A percentile compares a stretch with the other conserved stretches of the same genome.
These are phyloP conservation scores for Cocos nucifera DNA, from an alignment of 176 grass and related monocot genomes.

Conservation along the genomic window DNA sequence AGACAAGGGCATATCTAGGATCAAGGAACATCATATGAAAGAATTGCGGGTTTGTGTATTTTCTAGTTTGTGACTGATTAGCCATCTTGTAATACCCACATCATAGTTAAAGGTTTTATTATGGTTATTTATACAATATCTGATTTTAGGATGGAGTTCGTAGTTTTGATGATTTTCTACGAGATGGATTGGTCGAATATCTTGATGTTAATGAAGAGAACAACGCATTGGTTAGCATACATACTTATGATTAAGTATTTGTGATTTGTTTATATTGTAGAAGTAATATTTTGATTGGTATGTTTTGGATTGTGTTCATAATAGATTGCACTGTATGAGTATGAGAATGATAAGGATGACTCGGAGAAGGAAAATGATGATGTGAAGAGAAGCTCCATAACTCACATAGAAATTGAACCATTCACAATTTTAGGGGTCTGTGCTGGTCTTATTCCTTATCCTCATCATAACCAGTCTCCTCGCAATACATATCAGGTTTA, in stretches of 20 bases:
- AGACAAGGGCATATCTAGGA: conserved; percentile 79
- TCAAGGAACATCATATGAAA: conserved; percentile 84
- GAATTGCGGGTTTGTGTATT: conserved; percentile 60
- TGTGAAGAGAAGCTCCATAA: conserved; percentile 58
- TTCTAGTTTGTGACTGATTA: conserved; percentile 3
- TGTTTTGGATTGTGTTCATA: conserved; percentile 6
- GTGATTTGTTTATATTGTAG: conserved; percentile 13
- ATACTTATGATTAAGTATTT: conserved; percentile 10
- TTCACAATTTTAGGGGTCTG: conserved; percentile 80
- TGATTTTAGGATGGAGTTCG: conserved; percentile 59
- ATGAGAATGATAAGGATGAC: conserved; percentile 46
- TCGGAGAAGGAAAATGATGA: conserved; percentile 18
- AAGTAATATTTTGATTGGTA: conserved; percentile 6
- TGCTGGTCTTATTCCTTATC: conserved; percentile 89
- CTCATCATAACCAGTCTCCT: conserved; percentile 98
- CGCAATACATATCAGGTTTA: conserved; percentile 93
- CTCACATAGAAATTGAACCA: conserved; percentile 95
- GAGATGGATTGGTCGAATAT: conserved; percentile 89
- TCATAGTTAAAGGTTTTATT: too few species aligned
- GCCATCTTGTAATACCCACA: too few species aligned
- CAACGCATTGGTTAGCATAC: conserved; percentile 65
- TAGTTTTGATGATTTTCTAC: conserved; percentile 89
- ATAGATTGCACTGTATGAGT: conserved; percentile 92
- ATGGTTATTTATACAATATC: too few species aligned
- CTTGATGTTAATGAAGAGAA: conserved; percentile 99